A percentile compares a stretch with the other conserved stretches of the same genome.
Conservation (phyloP, 1,284 basidiomycete genomes). For the Fomitopsis betulina region DNA sequence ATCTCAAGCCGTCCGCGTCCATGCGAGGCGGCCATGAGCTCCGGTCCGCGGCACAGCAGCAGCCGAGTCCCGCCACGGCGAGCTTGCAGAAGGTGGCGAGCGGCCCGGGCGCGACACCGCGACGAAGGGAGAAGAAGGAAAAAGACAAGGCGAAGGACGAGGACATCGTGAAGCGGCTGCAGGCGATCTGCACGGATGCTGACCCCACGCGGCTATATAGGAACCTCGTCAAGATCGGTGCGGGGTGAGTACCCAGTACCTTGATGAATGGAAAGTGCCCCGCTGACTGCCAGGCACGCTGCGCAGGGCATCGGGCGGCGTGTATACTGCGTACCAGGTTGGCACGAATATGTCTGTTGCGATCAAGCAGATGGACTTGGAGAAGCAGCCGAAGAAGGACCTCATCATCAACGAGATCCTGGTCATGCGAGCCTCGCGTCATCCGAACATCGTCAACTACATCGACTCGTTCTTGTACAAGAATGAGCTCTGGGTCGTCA, state of each 20-base stretch:
- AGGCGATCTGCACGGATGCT: conserved; percentile 95
- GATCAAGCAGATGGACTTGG: conserved; percentile 99
- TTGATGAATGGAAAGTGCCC: not conserved
- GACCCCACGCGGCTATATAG: conserved; percentile 95
- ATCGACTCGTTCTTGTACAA: conserved; percentile 98
- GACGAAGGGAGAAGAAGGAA: conserved; percentile 83
- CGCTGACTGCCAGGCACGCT: conserved; percentile 4
- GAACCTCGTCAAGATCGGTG: conserved; percentile 94
- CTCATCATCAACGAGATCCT: conserved; percentile 99
- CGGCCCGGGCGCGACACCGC: conserved; percentile 61
- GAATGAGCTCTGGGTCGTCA: conserved; percentile 99
- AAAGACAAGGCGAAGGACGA: conserved; percentile 79
- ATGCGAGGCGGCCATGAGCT: conserved; percentile 10
- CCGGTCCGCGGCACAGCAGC: conserved; percentile 20
- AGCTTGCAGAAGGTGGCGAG: conserved; percentile 58
- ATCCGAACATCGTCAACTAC: conserved; percentile 99
- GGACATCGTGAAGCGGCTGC: conserved; percentile 88
- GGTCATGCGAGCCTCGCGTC: conserved; percentile 94
- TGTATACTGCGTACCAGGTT: conserved; percentile 97
- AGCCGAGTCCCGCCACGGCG: conserved; percentile 49
- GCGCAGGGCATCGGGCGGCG: conserved; percentile 88
- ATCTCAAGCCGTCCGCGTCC: conserved; percentile 37
- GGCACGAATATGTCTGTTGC: conserved; percentile 92
- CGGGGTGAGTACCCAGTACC: conserved; percentile 63
- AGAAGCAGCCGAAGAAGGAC: conserved; percentile 99